These are phyloP conservation scores for Beauveria pseudobassiana DNA, from an alignment of 2,329 filamentous ascomycete genomes.

Conservation along the genomic window DNA sequence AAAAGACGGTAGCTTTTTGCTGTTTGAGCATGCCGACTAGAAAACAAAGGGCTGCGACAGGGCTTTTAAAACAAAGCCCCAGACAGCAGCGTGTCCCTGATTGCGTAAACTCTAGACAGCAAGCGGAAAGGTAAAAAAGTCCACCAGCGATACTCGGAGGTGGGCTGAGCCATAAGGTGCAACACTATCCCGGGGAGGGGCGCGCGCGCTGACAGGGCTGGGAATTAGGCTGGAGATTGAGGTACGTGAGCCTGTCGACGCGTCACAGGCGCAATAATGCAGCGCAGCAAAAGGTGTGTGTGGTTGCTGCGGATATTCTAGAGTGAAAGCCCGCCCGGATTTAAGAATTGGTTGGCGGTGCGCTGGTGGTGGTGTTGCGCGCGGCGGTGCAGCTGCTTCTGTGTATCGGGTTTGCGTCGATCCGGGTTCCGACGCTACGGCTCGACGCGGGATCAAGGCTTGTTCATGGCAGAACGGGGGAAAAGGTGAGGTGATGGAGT, in stretches of 20 bases:
- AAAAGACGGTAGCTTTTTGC: slow-evolving; percentile 30
- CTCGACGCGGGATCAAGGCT: slow-evolving; percentile 1
- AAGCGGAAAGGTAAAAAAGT: slow-evolving; percentile 1
- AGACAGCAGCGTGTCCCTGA: slow-evolving; percentile 12
- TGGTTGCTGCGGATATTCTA: slow-evolving; percentile 1
- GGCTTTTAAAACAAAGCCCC: slow-evolving; percentile 18
- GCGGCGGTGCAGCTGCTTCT: not conserved
- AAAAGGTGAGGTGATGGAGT: not conserved
- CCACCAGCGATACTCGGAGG: not conserved
- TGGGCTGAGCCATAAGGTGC: not conserved
- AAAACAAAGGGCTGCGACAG: slow-evolving; percentile 14
- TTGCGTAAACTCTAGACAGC: slow-evolving; percentile 1
- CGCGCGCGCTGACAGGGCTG: not conserved
- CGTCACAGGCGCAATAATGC: not conserved
- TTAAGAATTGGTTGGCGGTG: slow-evolving; percentile 9
- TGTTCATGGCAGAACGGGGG: not conserved
- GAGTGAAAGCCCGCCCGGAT: slow-evolving; percentile 12
- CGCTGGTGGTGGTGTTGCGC: not conserved
- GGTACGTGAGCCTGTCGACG: not conserved
- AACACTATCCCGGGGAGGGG: not conserved
- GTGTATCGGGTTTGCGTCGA: slow-evolving; percentile 15
- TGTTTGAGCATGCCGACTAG: slow-evolving; percentile 37
- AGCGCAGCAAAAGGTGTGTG: not conserved
- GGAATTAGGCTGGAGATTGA: not conserved
- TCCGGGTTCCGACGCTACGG: slow-evolving; percentile 14